These are phyloP conservation scores for Teratosphaeria viscida DNA, from an alignment of 2,329 filamentous ascomycete species.

Conservation along the genomic window DNA sequence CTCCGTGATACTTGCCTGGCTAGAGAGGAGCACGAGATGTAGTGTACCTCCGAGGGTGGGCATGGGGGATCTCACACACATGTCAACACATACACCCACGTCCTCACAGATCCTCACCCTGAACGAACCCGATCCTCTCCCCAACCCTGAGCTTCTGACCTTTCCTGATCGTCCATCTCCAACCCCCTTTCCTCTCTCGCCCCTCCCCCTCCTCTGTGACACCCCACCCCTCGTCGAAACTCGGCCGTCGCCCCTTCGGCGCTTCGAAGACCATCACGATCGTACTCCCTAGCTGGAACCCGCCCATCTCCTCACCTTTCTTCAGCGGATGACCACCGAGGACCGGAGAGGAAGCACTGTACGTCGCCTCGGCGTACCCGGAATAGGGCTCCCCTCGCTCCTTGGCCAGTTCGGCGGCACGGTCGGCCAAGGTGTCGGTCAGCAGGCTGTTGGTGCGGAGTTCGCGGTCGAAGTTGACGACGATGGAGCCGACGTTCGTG, in stretches of 20 bases:
- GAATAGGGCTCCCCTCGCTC: conserved; percentile 68
- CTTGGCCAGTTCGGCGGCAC: conserved; percentile 69
- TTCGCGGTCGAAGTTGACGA: conserved; percentile 92
- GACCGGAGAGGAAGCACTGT: conserved; percentile 64
- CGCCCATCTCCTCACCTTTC: conserved; percentile 93
- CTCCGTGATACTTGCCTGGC: no score
- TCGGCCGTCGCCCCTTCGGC: conserved; percentile 51
- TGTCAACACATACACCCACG: no score
- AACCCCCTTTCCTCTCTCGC: conserved; percentile 52
- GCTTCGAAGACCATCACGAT: conserved; percentile 96
- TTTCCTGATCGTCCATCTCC: conserved; percentile 77
- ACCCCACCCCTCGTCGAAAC: conserved; percentile 51
- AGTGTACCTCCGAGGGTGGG: no score
- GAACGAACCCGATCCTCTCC: conserved; percentile 68
- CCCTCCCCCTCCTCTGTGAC: conserved; percentile 33
- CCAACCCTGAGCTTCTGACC: conserved; percentile 85
- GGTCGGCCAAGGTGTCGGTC: conserved; percentile 85
- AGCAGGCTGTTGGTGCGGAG: conserved; percentile 84
- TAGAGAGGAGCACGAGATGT: no score
- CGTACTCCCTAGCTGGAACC: conserved; percentile 90
- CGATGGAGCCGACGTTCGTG: conserved; percentile 94
- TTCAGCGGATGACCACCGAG: conserved; percentile 74
- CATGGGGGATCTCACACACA: no score
- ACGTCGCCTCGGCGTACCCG: conserved; percentile 90
- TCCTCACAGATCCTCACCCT: conserved; percentile 29